phyloP scores from a whole-genome alignment of 108 stramenopile species.

The Aurantiochytrium sp. region DNA sequence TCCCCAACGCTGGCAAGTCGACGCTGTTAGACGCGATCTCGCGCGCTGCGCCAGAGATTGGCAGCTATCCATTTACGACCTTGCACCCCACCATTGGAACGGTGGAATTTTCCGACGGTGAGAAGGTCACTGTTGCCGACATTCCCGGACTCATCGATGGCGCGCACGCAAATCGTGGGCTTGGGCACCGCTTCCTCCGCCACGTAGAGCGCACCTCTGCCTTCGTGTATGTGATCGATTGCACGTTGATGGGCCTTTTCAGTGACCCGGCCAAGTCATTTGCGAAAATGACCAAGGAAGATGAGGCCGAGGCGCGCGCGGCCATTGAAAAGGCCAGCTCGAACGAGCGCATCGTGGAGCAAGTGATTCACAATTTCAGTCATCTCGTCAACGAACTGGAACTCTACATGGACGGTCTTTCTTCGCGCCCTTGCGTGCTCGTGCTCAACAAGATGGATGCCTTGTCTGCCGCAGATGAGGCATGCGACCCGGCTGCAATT shows the following conservation, averaged over 20 bases:
- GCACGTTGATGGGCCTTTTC: not conserved
- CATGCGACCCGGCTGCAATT: not conserved
- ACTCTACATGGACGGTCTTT: not conserved
- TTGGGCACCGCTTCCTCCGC: constrained; percentile 86
- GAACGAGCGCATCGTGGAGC: not conserved
- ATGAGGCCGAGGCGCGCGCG: not conserved
- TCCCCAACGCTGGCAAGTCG: constrained; percentile 94
- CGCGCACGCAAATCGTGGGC: constrained; percentile 78
- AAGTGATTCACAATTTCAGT: not conserved
- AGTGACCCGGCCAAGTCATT: not conserved
- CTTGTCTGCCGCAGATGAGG: not conserved
- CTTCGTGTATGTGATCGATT: constrained; percentile 47
- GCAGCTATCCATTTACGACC: constrained; percentile 95
- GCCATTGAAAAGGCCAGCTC: not conserved
- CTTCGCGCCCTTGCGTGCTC: not conserved
- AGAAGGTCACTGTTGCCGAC: constrained; percentile 74
- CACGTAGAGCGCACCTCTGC: constrained; percentile 80
- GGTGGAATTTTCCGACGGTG: constrained; percentile 73
- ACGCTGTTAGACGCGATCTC: constrained; percentile 77
- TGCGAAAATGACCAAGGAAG: not conserved
- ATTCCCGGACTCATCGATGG: constrained; percentile 92
- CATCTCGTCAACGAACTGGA: not conserved
- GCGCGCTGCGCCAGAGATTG: constrained; percentile 79
- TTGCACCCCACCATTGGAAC: constrained; percentile 82
- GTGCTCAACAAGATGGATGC: not conserved